phyloP scores from a whole-genome alignment of 2,329 filamentous ascomycete genomes.

The Fusarium chuoi region DNA sequence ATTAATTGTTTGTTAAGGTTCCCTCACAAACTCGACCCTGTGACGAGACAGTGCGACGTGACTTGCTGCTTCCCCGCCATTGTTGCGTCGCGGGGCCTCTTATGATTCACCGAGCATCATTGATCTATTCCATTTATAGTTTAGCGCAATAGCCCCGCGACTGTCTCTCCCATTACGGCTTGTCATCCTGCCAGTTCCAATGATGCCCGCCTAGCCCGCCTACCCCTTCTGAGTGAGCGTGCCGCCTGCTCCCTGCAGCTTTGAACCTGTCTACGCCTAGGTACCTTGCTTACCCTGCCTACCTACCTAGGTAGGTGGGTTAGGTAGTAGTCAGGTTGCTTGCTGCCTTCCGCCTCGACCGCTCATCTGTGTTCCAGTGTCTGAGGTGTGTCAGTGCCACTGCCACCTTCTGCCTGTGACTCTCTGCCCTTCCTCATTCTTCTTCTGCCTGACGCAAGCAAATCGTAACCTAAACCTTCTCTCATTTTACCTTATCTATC shows the following conservation, averaged over 20 bases:
- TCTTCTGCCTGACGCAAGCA: conserved; percentile 45
- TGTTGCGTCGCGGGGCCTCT: conserved; percentile 41
- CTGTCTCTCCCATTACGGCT: conserved; percentile 37
- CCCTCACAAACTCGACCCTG: conserved; percentile 26
- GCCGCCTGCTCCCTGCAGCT: conserved; percentile 24
- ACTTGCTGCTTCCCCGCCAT: conserved; percentile 42
- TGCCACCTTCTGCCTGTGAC: conserved; percentile 36
- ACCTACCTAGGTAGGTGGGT: too few relatives aligned
- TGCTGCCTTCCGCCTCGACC: conserved; percentile 41
- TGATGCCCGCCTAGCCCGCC: conserved; percentile 7
- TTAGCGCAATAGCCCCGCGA: conserved; percentile 42
- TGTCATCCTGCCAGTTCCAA: conserved; percentile 34
- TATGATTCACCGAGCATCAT: conserved; percentile 41
- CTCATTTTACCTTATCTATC: conserved; percentile 18
- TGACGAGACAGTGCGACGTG: conserved; percentile 42
- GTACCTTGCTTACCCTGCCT: neutral
- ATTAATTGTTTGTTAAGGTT: conserved; percentile 1
- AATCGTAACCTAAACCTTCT: conserved; percentile 44
- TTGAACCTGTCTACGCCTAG: conserved; percentile 10
- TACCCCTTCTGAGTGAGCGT: conserved; percentile 19
- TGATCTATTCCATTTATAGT: conserved; percentile 15
- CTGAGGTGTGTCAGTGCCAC: conserved; percentile 36
- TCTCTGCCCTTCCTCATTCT: conserved; percentile 38
- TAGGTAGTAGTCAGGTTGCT: conserved; percentile 2
- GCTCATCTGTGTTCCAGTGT: conserved; percentile 43